Percentiles rank a stretch among this genome's conserved stretches.
These are phyloP conservation scores for Candida xyloterini DNA, from an alignment of 805 yeast species.

Conservation along the genomic window DNA sequence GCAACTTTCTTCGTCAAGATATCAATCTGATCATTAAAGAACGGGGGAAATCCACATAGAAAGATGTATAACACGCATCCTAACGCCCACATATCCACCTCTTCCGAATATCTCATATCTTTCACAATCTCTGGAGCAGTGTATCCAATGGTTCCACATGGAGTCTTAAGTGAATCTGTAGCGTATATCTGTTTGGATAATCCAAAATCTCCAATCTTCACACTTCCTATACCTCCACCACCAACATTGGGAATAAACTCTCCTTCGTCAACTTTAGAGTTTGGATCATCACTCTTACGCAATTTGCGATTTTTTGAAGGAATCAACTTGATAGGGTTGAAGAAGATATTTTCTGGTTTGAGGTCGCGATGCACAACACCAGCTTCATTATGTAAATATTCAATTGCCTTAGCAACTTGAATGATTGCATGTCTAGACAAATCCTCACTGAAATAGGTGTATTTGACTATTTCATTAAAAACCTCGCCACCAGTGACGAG, in stretches of 20 bases:
- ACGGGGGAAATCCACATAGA: conserved; percentile 97
- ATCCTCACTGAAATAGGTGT: conserved; percentile 73
- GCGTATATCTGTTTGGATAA: conserved; percentile 87
- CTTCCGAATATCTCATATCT: conserved; percentile 87
- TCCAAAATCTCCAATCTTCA: conserved; percentile 95
- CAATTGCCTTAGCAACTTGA: conserved; percentile 68
- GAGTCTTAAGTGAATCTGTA: conserved; percentile 80
- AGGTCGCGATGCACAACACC: conserved; percentile 84
- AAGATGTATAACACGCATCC: conserved; percentile 95
- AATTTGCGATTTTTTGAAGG: conserved; percentile 40
- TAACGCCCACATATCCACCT: conserved; percentile 98
- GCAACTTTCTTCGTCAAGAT: conserved; percentile 74
- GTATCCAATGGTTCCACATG: conserved; percentile 98
- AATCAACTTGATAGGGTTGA: conserved; percentile 52
- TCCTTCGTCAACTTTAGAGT: conserved; percentile 82
- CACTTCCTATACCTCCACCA: conserved; percentile 87
- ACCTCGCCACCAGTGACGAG: conserved; percentile 76
- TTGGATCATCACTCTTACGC: conserved; percentile 66
- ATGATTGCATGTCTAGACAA: conserved; percentile 67
- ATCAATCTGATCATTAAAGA: conserved; percentile 80
- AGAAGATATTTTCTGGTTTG: conserved; percentile 76
- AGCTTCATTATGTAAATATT: conserved; percentile 66
- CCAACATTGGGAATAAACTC: conserved; percentile 75
- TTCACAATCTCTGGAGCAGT: conserved; percentile 98
- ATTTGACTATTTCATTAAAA: conserved; percentile 74